These are phyloP conservation scores for Chlamydomonas sp. DNA, from an alignment of 139 green algal genomes.

Conservation along the genomic window DNA sequence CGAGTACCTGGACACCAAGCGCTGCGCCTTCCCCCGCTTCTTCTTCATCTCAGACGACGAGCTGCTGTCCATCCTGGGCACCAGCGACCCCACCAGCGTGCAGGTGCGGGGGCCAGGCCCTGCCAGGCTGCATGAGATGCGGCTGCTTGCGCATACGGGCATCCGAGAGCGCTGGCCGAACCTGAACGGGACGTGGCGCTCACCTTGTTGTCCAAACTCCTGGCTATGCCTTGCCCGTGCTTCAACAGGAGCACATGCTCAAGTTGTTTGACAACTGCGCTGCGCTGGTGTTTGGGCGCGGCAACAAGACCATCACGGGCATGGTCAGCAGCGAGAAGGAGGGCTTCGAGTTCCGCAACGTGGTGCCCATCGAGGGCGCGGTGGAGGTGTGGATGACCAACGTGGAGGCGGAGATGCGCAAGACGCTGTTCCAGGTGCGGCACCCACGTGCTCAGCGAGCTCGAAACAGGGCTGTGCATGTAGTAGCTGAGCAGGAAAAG, in stretches of 20 bases:
- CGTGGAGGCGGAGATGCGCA: conserved; percentile 86
- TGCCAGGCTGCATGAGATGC: neutral
- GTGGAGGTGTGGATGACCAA: conserved; percentile 89
- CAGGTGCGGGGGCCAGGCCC: conserved; percentile 11
- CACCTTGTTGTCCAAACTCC: neutral
- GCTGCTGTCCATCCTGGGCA: conserved; percentile 87
- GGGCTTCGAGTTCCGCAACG: conserved; percentile 78
- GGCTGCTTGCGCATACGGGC: neutral
- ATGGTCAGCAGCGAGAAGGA: conserved; percentile 89
- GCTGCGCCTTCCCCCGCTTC: conserved; percentile 85
- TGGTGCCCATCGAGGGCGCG: conserved; percentile 79
- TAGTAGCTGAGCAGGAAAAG: too few relatives aligned
- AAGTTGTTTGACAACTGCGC: conserved; percentile 96
- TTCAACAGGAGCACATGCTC: conserved; percentile 90
- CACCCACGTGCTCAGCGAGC: neutral
- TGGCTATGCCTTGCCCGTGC: neutral
- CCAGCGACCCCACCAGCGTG: conserved; percentile 74
- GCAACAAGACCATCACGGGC: conserved; percentile 87
- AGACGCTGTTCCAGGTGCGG: conserved; percentile 67
- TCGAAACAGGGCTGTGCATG: too few relatives aligned
- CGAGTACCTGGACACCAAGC: conserved; percentile 90
- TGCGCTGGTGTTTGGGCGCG: conserved; percentile 77
- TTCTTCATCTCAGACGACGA: conserved; percentile 93
- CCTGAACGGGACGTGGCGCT: too few relatives aligned
- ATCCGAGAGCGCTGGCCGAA: too few relatives aligned